Base-by-base conservation (phyloP, 2,329 filamentous ascomycete species). In the Exophiala sp. region DNA sequence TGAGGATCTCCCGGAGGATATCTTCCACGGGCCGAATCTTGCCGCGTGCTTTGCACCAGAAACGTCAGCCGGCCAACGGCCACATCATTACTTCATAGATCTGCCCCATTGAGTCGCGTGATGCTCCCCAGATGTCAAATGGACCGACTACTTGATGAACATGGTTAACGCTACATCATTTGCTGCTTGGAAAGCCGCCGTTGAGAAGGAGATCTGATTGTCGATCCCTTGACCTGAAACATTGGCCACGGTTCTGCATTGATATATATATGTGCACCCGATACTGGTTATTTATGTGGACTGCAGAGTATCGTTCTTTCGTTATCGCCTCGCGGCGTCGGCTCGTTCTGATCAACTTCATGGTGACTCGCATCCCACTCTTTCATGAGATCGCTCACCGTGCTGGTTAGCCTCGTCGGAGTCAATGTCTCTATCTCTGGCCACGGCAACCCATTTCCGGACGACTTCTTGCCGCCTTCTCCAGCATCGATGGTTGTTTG, bases 371-470 rank as follows among this genome's bases (percentile, higher is more conserved):
- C 49, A 38, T 97, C 92, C 89, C 90, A 95, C 67, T 96, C 91
- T 60, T 85, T 87, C 83, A 96, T 90, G 53, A 96, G 78, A 58
- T 87, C 88, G 34, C 85, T 88, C n/a, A 91, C 89, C 1, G 89
- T 92, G 35, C 84, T 82, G 68, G 90, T 89, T 62, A 96, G 74
- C 64, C 89, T 91, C 62, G 84, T 85, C 0, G 91, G 88, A 7
- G 83, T 81, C 39, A 91, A 73, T 60, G 86, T 84, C 66, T 85
- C 85, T 52, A 95, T 79, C 44, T 86, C 81, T 45, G 85, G 85
- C 73, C 89, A 89, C 24, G 87, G 75, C 50, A 62, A 48, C 38
- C 49, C 47, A n/a, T 50, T 47, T 29, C 34, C 45, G 6, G 36
- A 40, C 14, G 8, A 24, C 20, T 24, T 50, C 40, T 47, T 47